Evolutionary conservation across 2,329 filamentous ascomycete species (phyloP).

Genomic region (Fusarium scirpi): DNA sequence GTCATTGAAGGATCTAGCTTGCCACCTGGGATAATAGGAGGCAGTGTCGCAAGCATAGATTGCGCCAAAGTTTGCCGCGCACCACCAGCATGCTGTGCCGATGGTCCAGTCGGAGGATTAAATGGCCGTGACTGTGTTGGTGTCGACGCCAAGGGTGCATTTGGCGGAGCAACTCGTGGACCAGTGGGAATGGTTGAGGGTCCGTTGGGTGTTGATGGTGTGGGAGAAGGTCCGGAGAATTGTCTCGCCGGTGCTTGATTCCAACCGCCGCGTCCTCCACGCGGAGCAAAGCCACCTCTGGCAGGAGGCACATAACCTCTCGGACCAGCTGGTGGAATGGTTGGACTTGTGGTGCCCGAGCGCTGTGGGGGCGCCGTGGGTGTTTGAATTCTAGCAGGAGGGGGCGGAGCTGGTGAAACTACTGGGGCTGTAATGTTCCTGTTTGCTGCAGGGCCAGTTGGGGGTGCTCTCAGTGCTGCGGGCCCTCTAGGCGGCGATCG

Average conservation of each 20-base stretch:
- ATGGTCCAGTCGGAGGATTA: constrained; percentile 69
- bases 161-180: constrained; percentile 54
- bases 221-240: constrained; percentile 51
- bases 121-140: constrained; percentile 61
- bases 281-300: constrained; percentile 59
- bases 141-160: constrained; percentile 53
- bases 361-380: constrained; percentile 51
- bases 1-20: constrained; percentile 63
- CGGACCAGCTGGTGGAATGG: constrained; percentile 65
- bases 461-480: constrained; percentile 64
- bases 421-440: constrained; percentile 56
- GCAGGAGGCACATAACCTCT: constrained; percentile 63
- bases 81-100: constrained; percentile 53
- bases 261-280: constrained; percentile 63
- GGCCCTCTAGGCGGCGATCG: constrained; percentile 68
- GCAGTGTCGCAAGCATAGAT: constrained; percentile 63
- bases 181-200: constrained; percentile 61
- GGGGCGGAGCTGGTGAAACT: constrained; percentile 51
- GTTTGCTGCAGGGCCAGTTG: constrained; percentile 56
- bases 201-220: constrained; percentile 57
- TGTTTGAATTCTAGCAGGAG: constrained; percentile 52
- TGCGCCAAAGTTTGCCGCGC: constrained; percentile 63
- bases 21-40: constrained; percentile 65
- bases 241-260: constrained; percentile 51
- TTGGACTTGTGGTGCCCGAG: constrained; percentile 59